Conservation (phyloP, 2,329 filamentous ascomycete genomes). For the Huntiella abstrusa region DNA sequence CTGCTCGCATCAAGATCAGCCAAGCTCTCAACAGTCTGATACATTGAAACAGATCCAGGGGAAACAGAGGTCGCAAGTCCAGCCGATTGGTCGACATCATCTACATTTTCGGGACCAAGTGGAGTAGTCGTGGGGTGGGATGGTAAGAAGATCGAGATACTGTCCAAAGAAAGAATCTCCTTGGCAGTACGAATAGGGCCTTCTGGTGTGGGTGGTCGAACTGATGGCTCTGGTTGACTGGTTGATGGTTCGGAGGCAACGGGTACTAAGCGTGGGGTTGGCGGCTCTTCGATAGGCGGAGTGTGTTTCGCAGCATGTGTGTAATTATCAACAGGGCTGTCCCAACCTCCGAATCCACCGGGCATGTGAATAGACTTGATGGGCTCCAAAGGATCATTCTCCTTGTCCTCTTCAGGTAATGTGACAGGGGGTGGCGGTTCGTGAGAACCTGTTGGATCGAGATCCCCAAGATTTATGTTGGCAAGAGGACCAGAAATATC, state of each 20-base stretch:
- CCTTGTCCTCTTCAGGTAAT: not conserved
- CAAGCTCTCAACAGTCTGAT: slow-evolving; percentile 7
- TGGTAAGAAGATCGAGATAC: slow-evolving; percentile 9
- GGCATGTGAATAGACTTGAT: slow-evolving; percentile 11
- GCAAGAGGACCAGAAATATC: not conserved
- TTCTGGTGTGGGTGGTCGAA: slow-evolving; percentile 2
- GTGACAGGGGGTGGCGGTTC: not conserved
- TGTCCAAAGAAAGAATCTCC: slow-evolving; percentile 8
- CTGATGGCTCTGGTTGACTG: not conserved
- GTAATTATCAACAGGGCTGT: not conserved
- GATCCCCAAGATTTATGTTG: not conserved
- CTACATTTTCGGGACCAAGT: not conserved
- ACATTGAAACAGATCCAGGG: slow-evolving; percentile 8
- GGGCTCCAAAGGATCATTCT: not conserved
- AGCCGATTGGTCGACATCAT: not conserved
- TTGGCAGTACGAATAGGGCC: slow-evolving; percentile 7
- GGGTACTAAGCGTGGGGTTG: not conserved
- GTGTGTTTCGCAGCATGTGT: not conserved
- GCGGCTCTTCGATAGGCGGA: not conserved
- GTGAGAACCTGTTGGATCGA: not conserved
- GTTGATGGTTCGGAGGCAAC: not conserved
- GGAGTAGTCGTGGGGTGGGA: not conserved
- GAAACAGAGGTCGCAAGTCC: slow-evolving; percentile 4
- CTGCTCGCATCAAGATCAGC: slow-evolving; percentile 3
- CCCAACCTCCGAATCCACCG: slow-evolving; percentile 7